Percentiles rank a stretch among this genome's conserved stretches.
phyloP scores from a whole-genome alignment of 352 stramenopile genomes.

The Globisporangium cylindrosporum region DNA sequence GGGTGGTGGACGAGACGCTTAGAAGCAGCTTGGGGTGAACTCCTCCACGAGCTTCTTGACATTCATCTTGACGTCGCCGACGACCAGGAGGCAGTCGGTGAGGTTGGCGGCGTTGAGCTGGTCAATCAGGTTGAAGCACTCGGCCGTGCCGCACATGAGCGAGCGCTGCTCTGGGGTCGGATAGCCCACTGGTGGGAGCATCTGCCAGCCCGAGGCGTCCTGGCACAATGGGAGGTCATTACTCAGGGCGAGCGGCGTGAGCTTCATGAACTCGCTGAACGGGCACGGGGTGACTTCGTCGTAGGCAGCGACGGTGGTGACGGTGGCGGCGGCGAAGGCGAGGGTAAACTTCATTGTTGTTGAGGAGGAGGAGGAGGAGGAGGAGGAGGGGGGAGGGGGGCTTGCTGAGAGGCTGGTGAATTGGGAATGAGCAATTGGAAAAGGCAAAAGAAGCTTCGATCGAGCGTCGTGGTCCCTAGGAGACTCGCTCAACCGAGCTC shows the following conservation, averaged over 20 bases:
- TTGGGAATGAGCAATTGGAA: background rate
- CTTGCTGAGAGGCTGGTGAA: background rate
- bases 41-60: background rate
- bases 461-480: background rate
- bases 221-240: background rate
- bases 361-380: background rate
- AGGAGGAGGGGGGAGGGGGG: background rate
- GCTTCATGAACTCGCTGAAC: constrained; percentile 5
- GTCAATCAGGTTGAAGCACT: background rate
- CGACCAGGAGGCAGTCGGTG: background rate
- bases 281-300: constrained; percentile 9
- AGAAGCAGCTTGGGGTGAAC: background rate
- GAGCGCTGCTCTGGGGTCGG: background rate
- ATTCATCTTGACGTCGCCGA: background rate
- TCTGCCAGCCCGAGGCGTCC: background rate
- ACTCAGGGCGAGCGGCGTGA: background rate
- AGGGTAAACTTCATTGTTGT: constrained; percentile 12
- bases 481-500: too few relatives aligned
- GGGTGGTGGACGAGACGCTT: background rate
- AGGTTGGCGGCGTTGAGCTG: background rate
- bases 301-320: constrained; percentile 11
- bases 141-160: background rate
- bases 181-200: background rate
- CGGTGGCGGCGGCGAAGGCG: constrained; percentile 5
- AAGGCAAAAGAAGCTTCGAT: background rate